These are phyloP conservation scores for Sporisorium scitamineum DNA, from an alignment of 1,284 basidiomycete species.

Conservation along the genomic window DNA sequence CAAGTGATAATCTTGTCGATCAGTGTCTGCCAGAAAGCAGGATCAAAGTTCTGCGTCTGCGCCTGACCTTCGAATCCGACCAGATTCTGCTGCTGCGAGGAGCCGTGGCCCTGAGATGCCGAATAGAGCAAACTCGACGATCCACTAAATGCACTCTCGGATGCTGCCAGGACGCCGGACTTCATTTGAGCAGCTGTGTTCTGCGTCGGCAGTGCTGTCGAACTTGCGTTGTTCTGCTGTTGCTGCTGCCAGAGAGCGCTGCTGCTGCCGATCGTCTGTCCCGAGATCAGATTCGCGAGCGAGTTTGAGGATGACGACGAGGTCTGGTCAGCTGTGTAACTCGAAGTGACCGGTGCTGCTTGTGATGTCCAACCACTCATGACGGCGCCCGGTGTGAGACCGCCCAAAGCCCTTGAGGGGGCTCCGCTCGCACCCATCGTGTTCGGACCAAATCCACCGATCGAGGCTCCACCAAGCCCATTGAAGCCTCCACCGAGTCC, in stretches of 20 bases:
- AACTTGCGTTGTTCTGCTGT: slow-evolving; percentile 3
- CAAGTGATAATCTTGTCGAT: slow-evolving; percentile 58
- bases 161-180: slow-evolving; percentile 4
- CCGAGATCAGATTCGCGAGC: slow-evolving; percentile 25
- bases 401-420: neutral
- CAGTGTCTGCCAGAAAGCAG: slow-evolving; percentile 50
- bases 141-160: neutral
- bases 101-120: slow-evolving; percentile 6
- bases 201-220: slow-evolving; percentile 4
- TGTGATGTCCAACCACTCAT: slow-evolving; percentile 36
- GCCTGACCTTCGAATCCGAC: slow-evolving; percentile 21
- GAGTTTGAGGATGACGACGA: slow-evolving; percentile 15
- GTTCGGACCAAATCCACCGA: slow-evolving; percentile 17
- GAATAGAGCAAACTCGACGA: neutral
- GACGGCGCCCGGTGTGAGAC: slow-evolving; percentile 22
- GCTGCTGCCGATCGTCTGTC: slow-evolving; percentile 12
- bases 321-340: slow-evolving; percentile 13
- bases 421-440: slow-evolving; percentile 1
- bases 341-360: slow-evolving; percentile 9
- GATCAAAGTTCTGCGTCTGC: slow-evolving; percentile 37
- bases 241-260: neutral
- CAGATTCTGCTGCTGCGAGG: slow-evolving; percentile 18
- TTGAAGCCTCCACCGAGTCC: slow-evolving; percentile 45
- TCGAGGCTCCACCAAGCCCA: slow-evolving; percentile 29
- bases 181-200: slow-evolving; percentile 3